These are phyloP conservation scores for Croton setiger DNA, from an alignment of 441 rosid species.

Conservation along the genomic window DNA sequence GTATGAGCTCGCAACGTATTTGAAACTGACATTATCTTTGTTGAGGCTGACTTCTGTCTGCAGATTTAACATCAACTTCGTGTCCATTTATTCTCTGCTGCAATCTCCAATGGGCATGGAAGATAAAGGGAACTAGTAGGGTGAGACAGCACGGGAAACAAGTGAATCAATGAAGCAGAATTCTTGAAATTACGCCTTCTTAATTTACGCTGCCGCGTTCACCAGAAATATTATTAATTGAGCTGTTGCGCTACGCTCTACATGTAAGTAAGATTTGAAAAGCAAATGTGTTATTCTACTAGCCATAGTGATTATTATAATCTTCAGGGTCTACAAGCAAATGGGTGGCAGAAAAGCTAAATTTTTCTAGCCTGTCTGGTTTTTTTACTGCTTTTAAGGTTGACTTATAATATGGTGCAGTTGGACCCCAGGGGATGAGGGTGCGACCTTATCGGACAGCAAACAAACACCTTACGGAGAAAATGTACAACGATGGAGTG, in stretches of 20 bases:
- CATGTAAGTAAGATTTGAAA: no score
- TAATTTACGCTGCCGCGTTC: no score
- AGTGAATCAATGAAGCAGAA: no score
- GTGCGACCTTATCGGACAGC: no score
- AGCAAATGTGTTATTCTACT: no score
- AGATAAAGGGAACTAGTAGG: no score
- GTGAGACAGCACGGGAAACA: no score
- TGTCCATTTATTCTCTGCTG: neutral
- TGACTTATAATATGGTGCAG: neutral
- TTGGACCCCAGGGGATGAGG: neutral
- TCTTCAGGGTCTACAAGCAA: neutral
- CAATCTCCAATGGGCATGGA: neutral
- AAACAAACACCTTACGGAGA: neutral
- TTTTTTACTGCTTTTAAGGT: neutral
- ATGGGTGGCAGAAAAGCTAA: neutral
- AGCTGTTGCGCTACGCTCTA: no score
- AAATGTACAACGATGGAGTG: neutral
- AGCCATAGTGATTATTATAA: neutral
- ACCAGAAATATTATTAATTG: no score
- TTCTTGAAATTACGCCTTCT: no score
- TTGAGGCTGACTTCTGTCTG: neutral
- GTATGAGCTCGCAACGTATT: neutral
- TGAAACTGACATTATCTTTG: neutral
- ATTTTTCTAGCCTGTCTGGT: neutral
- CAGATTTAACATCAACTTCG: neutral